Conservation (phyloP, 1,284 basidiomycete genomes). For the Inonotus obliquus region DNA sequence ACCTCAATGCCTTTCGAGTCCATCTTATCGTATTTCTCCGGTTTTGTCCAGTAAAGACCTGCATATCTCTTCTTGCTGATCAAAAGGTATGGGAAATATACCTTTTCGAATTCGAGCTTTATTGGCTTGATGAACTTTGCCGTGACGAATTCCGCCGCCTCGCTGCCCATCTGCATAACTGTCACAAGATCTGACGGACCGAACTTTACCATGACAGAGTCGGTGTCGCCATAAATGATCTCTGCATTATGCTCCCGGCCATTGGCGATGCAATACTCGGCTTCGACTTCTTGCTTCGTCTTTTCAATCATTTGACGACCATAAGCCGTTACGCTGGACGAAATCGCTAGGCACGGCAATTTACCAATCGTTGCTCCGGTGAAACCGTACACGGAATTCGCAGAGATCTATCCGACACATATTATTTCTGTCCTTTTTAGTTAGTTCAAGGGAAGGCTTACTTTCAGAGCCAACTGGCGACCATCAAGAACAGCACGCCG, state of each 20-base stretch:
- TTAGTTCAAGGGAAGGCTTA: conserved; percentile 26
- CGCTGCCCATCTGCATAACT: conserved; percentile 87
- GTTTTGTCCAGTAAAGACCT: conserved; percentile 91
- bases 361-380: conserved; percentile 95
- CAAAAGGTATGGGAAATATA: conserved; percentile 94
- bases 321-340: conserved; percentile 89
- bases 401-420: conserved; percentile 65
- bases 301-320: conserved; percentile 97
- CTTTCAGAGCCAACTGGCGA: conserved; percentile 91
- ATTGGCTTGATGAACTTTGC: conserved; percentile 89
- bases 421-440: background rate
- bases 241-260: conserved; percentile 83
- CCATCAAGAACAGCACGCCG: conserved; percentile 93
- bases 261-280: conserved; percentile 80
- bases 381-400: conserved; percentile 97
- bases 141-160: conserved; percentile 94
- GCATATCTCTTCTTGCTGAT: conserved; percentile 98
- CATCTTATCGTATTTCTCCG: conserved; percentile 97
- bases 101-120: conserved; percentile 97
- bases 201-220: conserved; percentile 97
- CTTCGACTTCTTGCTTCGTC: conserved; percentile 91
- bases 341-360: conserved; percentile 89
- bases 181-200: conserved; percentile 80
- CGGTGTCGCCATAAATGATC: conserved; percentile 96
- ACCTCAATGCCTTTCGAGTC: conserved; percentile 98